Evolutionary conservation across 305 asterid genomes (phyloP), one percentile per base, ranked within the genome.

Genomic region (Solanum hybrid): DNA sequence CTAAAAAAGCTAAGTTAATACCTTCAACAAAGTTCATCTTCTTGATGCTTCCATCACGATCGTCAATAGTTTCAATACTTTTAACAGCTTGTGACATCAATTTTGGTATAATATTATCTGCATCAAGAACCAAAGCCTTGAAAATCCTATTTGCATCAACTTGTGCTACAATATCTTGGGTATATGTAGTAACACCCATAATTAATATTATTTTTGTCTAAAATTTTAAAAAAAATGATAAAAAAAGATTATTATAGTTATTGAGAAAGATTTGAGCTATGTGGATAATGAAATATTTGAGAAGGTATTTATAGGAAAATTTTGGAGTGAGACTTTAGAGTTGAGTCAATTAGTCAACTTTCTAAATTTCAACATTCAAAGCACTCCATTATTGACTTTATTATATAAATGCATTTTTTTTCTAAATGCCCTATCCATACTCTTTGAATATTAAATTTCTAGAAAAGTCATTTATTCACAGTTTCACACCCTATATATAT

Each of bases 41-140:
- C 91, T 79, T 42, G 77, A 94, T 40, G 91, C 92, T 89, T 77
- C 73, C 89, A 64, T 89, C 89, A 4, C 11, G 77, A 71, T 93
- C 94, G 36, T 90, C 91, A 87, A 90, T 5, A 31, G 51, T 84
- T 87, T 94, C 93, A 35, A 94, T 86, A 86, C 91, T 93, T 90
- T 94, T 92, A 76, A 95, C 88, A 51, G 90, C 88, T 26, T 92
- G 84, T 24, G 97, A 95, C 67, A 93, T 22, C 31, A 92, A 51
- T 89, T 95, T 91, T 5, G 95, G 98, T 24, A 95, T 36, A 22
- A 95, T 89, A 87, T 92, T 92, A 91, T 93, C 91, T 0, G 91
- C 90, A 37, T 93, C 96, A 8, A 91, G 87, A 64, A 92, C 80
- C 89, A 92, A 89, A 11, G 95, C 79, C 81, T 94, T 95, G 92